Percentiles rank a stretch among this genome's conserved stretches.
Conservation (phyloP, 1,139 yeast genomes). For the Yamadazyma buinensis region DNA sequence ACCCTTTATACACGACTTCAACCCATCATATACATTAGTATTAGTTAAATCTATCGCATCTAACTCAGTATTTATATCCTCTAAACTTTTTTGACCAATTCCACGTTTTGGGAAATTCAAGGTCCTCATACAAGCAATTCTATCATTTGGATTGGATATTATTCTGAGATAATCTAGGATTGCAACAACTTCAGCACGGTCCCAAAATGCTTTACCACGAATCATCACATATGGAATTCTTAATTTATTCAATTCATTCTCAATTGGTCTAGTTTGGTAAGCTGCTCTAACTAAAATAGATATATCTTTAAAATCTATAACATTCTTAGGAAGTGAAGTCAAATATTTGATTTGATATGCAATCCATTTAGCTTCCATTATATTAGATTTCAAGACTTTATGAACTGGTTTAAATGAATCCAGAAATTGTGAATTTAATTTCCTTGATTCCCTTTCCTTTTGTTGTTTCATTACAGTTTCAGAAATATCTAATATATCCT, state of each 20-base stretch:
- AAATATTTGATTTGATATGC: conserved; percentile 52
- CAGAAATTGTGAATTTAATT: conserved; percentile 43
- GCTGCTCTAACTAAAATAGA: conserved; percentile 70
- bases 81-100: conserved; percentile 59
- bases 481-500: conserved; percentile 60
- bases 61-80: conserved; percentile 20
- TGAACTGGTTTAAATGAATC: conserved; percentile 48
- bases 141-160: conserved; percentile 54
- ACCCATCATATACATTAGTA: conserved; percentile 2
- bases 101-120: conserved; percentile 65
- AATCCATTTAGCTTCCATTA: conserved; percentile 56
- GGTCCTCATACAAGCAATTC: conserved; percentile 55
- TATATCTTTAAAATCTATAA: conserved; percentile 50
- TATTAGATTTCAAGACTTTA: conserved; percentile 32
- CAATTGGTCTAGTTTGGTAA: conserved; percentile 55
- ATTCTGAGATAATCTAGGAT: conserved; percentile 64
- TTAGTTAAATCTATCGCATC: conserved; percentile 3
- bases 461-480: conserved; percentile 68
- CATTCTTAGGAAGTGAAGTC: conserved; percentile 29
- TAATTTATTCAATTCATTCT: conserved; percentile 51
- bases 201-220: conserved; percentile 80
- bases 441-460: conserved; percentile 36
- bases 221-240: conserved; percentile 64
- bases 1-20: conserved; percentile 1
- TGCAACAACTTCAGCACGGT: conserved; percentile 60